phyloP scores from a whole-genome alignment of 305 asterid genomes.

The Rubia peregrina region DNA sequence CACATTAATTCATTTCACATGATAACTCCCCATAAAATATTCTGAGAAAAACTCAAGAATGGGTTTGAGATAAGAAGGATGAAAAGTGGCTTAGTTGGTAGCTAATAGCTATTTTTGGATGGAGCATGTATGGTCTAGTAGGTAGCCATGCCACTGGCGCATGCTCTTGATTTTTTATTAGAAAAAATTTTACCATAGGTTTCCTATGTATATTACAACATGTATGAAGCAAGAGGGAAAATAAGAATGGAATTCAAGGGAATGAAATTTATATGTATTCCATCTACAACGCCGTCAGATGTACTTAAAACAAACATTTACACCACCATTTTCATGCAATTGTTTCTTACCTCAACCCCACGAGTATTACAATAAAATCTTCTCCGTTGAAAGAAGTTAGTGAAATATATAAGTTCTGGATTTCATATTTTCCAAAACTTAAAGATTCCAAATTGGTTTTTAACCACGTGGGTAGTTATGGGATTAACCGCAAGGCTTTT shows the following conservation, averaged over 20 bases:
- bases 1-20: no score
- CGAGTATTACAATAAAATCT: slow-evolving; percentile 32
- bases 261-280: no score
- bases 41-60: slow-evolving; percentile 16
- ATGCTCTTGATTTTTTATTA: slow-evolving; percentile 31
- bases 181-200: slow-evolving; percentile 25
- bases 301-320: no score
- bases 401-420: slow-evolving; percentile 26
- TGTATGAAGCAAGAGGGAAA: slow-evolving; percentile 58
- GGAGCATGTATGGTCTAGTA: slow-evolving; percentile 29
- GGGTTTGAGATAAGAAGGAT: slow-evolving; percentile 30
- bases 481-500: slow-evolving; percentile 36
- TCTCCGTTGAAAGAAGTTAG: slow-evolving; percentile 12
- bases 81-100: slow-evolving; percentile 32
- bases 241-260: slow-evolving; percentile 13
- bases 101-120: slow-evolving; percentile 37
- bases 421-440: slow-evolving; percentile 28
- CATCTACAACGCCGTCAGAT: no score
- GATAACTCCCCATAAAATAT: no score
- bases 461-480: no score
- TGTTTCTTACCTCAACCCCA: slow-evolving; percentile 34
- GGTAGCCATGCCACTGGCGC: slow-evolving; percentile 54
- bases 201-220: slow-evolving; percentile 46
- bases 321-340: no score
- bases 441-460: slow-evolving; percentile 17